A percentile compares a stretch with the other conserved stretches of the same genome.
phyloP scores from a whole-genome alignment of 768 basidiomycete species.

The Boletus pseudopeckii region DNA sequence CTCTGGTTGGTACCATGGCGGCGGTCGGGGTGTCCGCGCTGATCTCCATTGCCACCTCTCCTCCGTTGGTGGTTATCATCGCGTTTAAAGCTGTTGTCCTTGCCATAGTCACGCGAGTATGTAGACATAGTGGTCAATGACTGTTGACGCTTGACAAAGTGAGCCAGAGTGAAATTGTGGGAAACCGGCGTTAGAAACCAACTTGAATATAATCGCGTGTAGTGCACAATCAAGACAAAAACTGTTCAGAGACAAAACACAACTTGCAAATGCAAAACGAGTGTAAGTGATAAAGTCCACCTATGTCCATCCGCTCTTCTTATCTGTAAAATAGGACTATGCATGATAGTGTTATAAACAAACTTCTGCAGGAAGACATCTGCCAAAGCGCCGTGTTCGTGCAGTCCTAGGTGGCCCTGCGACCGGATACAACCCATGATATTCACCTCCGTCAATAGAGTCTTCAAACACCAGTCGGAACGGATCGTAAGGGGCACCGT shows the following conservation, averaged over 20 bases:
- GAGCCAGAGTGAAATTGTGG: conserved; percentile 9
- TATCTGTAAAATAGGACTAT: background rate
- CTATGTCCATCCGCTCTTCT: background rate
- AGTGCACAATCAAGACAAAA: too few species aligned
- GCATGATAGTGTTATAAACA: conserved; percentile 5
- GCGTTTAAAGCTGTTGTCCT: conserved; percentile 12
- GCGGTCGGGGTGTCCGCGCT: conserved; percentile 10
- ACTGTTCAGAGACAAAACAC: background rate
- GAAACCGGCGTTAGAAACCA: conserved; percentile 3
- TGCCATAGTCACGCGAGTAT: conserved; percentile 13
- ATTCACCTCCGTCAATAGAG: background rate
- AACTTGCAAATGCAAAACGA: background rate
- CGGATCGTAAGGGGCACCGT: conserved; percentile 19
- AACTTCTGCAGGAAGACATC: conserved; percentile 9
- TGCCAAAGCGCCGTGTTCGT: conserved; percentile 16
- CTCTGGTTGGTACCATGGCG: conserved; percentile 13
- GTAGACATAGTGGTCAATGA: conserved; percentile 13
- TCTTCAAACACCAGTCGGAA: conserved; percentile 17
- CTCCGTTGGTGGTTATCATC: conserved; percentile 9
- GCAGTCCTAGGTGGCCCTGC: conserved; percentile 3
- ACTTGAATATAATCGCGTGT: too few species aligned
- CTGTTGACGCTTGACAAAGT: background rate
- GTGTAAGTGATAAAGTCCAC: background rate
- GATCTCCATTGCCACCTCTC: conserved; percentile 6
- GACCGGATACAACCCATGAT: conserved; percentile 8